A percentile compares a stretch with the other conserved stretches of the same genome.
Conservation (phyloP, 441 rosid genomes). For the Pelargonium cotyledonis region DNA sequence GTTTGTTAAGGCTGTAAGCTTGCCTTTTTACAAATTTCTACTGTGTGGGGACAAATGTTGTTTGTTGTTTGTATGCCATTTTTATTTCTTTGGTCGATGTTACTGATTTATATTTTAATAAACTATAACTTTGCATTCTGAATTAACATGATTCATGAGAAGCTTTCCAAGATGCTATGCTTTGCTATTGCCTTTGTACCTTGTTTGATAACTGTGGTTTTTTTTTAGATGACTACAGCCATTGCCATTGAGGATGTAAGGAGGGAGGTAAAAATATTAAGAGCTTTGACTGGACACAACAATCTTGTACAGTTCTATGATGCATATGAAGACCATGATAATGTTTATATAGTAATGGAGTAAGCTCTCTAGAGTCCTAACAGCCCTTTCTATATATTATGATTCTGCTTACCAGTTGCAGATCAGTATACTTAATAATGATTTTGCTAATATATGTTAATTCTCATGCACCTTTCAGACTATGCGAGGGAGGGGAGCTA, state of each 20-base stretch:
- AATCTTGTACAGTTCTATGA: constrained; percentile 79
- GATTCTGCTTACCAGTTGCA: too few relatives aligned
- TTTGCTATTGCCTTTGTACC: not conserved
- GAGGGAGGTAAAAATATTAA: constrained; percentile 87
- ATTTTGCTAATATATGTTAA: too few relatives aligned
- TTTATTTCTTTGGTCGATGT: not conserved
- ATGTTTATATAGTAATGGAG: constrained; percentile 95
- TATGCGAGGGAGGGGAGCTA: constrained; percentile 98
- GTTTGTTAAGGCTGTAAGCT: not conserved
- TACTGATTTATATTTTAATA: too few relatives aligned
- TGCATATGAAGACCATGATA: constrained; percentile 81
- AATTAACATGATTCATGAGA: not conserved
- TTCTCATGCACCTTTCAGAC: constrained; percentile 44
- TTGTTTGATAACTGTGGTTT: not conserved
- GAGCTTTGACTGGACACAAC: constrained; percentile 82
- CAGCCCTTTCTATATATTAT: not conserved
- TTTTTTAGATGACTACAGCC: constrained; percentile 83
- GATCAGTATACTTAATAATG: too few relatives aligned
- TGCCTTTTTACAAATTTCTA: not conserved
- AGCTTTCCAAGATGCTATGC: not conserved
- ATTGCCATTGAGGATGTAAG: constrained; percentile 96
- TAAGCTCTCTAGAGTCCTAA: constrained; percentile 42
- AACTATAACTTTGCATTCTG: not conserved
- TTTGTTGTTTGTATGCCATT: not conserved
- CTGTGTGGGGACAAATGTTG: not conserved